phyloP scores from a whole-genome alignment of 202 grass and related monocot genomes.

The Zoysia matrella region DNA sequence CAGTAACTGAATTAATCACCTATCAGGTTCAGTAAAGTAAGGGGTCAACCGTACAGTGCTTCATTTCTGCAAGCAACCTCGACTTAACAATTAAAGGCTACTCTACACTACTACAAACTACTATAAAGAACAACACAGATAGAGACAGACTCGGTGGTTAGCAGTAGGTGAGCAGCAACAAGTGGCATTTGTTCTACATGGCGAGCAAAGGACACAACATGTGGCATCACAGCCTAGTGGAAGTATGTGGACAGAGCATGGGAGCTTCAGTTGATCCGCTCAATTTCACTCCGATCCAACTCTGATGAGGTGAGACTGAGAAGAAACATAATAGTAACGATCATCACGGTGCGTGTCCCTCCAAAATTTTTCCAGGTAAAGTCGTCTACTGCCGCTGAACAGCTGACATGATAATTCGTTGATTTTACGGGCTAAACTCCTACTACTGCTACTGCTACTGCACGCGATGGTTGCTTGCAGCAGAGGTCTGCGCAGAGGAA shows the following conservation, averaged over 20 bases:
- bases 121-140: slow-evolving; percentile 36
- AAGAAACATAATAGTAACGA: background rate
- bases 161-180: slow-evolving; percentile 57
- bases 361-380: background rate
- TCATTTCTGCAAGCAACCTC: slow-evolving; percentile 12
- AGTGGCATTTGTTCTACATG: slow-evolving; percentile 42
- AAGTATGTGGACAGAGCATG: slow-evolving; percentile 1
- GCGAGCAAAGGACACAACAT: slow-evolving; percentile 18
- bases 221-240: slow-evolving; percentile 35
- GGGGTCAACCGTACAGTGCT: slow-evolving; percentile 10
- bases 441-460: background rate
- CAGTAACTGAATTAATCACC: background rate
- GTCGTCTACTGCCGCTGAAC: background rate
- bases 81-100: slow-evolving; percentile 29
- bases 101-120: background rate
- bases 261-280: slow-evolving; percentile 25
- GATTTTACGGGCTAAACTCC: background rate
- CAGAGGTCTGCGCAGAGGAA: slow-evolving; percentile 25
- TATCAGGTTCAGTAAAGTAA: slow-evolving; percentile 28
- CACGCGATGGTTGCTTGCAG: slow-evolving; percentile 37
- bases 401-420: background rate
- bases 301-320: background rate
- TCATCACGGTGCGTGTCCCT: background rate
- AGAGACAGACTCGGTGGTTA: slow-evolving; percentile 45
- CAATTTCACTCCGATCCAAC: background rate